phyloP scores from a whole-genome alignment of 2,329 filamentous ascomycete genomes.

The Trichoderma sp. region DNA sequence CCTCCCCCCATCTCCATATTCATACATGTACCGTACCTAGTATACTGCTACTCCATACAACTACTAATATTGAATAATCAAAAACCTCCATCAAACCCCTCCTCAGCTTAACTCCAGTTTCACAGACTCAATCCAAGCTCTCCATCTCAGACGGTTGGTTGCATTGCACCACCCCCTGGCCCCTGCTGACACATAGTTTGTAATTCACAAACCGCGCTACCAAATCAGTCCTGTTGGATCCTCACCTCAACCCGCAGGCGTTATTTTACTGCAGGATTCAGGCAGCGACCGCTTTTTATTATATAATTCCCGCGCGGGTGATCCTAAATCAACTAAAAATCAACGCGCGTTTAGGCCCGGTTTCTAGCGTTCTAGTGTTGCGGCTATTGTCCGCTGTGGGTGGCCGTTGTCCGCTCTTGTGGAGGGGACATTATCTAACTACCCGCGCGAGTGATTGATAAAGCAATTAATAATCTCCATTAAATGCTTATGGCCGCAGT shows the following conservation, averaged over 20 bases:
- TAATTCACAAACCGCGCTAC: background rate
- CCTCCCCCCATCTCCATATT: background rate
- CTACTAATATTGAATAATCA: background rate
- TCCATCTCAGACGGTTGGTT: too few species aligned
- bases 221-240: background rate
- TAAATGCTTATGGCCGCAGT: background rate
- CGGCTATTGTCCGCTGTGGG: background rate
- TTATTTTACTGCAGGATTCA: background rate
- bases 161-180: background rate
- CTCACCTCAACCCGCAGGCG: background rate
- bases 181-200: background rate
- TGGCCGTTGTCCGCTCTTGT: background rate
- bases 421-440: background rate
- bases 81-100: background rate
- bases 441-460: background rate
- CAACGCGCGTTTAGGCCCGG: background rate
- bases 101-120: background rate
- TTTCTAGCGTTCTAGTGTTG: background rate
- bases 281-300: background rate
- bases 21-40: background rate
- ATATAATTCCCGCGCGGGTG: background rate
- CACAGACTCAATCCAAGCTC: background rate
- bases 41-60: background rate
- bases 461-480: background rate
- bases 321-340: background rate